Conservation (phyloP, 2,329 filamentous ascomycete species). For the Scopulariopsis brevicaulis region DNA sequence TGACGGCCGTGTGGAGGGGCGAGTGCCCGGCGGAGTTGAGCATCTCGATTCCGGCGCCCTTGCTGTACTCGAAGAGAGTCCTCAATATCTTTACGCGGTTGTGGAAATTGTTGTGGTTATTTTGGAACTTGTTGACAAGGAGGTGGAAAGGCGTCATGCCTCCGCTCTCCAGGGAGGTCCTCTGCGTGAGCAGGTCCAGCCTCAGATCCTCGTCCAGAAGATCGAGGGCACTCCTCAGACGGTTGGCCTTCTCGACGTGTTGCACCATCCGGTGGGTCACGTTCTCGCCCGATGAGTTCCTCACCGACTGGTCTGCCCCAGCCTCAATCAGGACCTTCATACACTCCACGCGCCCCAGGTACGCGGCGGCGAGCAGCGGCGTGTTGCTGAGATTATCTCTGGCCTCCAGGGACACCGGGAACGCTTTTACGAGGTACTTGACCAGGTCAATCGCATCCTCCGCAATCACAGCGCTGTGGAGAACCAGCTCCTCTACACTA, state of each 20-base stretch:
- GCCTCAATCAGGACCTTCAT: slow-evolving; percentile 51
- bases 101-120: slow-evolving; percentile 2
- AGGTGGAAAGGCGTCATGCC: slow-evolving; percentile 53
- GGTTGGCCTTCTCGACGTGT: slow-evolving; percentile 17
- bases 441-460: slow-evolving; percentile 41
- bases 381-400: slow-evolving; percentile 49
- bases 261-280: slow-evolving; percentile 49
- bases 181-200: slow-evolving; percentile 44
- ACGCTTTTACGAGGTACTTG: slow-evolving; percentile 51
- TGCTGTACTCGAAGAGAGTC: slow-evolving; percentile 41
- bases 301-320: slow-evolving; percentile 58
- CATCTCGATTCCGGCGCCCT: slow-evolving; percentile 42
- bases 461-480: slow-evolving; percentile 53
- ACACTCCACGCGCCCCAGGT: slow-evolving; percentile 38
- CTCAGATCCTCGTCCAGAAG: slow-evolving; percentile 48
- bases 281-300: slow-evolving; percentile 52
- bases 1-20: slow-evolving; percentile 46
- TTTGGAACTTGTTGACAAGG: slow-evolving; percentile 29
- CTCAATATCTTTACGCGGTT: slow-evolving; percentile 28
- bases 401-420: slow-evolving; percentile 50
- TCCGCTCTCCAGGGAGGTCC: slow-evolving; percentile 35
- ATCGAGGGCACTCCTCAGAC: slow-evolving; percentile 36
- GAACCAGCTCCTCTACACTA: slow-evolving; percentile 42
- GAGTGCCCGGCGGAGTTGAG: slow-evolving; percentile 57
- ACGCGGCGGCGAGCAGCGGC: slow-evolving; percentile 57